phyloP scores from a whole-genome alignment of 371 early-diverging fungal species.

The Rhizopus arrhizus region DNA sequence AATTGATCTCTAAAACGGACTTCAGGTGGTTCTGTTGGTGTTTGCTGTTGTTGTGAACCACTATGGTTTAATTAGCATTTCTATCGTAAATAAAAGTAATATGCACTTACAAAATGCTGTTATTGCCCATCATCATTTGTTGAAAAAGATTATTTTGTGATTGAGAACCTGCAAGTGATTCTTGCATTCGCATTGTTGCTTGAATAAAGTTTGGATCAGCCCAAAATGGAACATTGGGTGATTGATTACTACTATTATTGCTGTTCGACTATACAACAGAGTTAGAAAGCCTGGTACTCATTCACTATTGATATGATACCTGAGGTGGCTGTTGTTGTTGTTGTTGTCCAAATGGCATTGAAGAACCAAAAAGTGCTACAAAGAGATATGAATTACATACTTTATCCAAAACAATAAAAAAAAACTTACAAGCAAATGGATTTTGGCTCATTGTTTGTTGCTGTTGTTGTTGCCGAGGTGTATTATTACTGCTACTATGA shows the following conservation, averaged over 20 bases:
- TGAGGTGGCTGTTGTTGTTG: constrained; percentile 34
- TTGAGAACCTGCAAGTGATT: constrained; percentile 35
- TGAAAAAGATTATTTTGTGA: constrained; percentile 18
- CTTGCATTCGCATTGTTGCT: constrained; percentile 45
- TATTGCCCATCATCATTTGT: constrained; percentile 29
- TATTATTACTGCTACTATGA: constrained; percentile 4
- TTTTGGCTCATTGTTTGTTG: constrained; percentile 22
- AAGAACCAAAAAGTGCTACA: constrained; percentile 26
- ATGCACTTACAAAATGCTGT: neutral
- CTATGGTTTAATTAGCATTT: constrained; percentile 9
- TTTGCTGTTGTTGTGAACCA: constrained; percentile 5
- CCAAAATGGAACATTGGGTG: constrained; percentile 39
- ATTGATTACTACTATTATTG: constrained; percentile 11
- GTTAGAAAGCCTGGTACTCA: neutral
- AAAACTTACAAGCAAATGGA: constrained; percentile 51
- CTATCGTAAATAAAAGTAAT: neutral
- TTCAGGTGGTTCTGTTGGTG: constrained; percentile 54
- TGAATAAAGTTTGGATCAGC: constrained; percentile 53
- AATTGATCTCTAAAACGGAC: constrained; percentile 72
- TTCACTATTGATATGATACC: neutral
- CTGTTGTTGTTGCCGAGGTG: neutral
- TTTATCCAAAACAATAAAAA: neutral
- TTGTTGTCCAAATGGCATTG: constrained; percentile 46
- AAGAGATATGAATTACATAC: constrained; percentile 8
- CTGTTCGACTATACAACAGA: neutral